Evolutionary conservation across 495 filamentous ascomycete genomes (phyloP).

Genomic region (Talaromyces ruber): DNA sequence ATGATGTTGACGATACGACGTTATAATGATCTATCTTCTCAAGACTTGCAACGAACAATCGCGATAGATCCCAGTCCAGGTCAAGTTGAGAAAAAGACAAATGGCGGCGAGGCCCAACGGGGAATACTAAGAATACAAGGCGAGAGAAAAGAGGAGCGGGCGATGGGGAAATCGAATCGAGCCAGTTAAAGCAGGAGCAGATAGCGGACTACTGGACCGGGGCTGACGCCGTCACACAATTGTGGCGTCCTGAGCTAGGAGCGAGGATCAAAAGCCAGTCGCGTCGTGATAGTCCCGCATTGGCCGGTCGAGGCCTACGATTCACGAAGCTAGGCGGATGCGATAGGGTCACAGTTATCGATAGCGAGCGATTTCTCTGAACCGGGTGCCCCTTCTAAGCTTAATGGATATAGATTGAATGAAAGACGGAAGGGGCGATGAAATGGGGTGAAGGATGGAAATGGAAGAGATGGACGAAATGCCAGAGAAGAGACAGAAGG

Average conservation of each 20-base stretch:
- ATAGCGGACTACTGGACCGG: not conserved
- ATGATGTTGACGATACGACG: not conserved
- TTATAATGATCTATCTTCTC: not conserved
- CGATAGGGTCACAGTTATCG: not conserved
- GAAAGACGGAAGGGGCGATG: not conserved
- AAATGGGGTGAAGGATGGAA: slow-evolving; percentile 4
- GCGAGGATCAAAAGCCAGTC: not conserved
- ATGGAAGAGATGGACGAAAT: slow-evolving; percentile 9
- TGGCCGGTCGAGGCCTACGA: not conserved
- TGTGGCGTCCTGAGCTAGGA: slow-evolving; percentile 3
- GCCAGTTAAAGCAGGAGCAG: not conserved
- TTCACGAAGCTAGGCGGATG: not conserved
- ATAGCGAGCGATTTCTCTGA: not conserved
- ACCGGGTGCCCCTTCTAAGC: not conserved
- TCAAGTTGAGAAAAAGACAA: not conserved
- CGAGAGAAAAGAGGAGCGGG: not conserved
- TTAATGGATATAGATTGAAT: not conserved
- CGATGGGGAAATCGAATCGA: not conserved
- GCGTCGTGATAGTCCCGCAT: slow-evolving; percentile 2
- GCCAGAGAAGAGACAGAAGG: slow-evolving; percentile 11
- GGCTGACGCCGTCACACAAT: slow-evolving; percentile 2
- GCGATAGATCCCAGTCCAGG: not conserved
- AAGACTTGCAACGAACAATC: not conserved
- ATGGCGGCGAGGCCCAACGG: slow-evolving; percentile 7
- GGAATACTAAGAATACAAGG: not conserved